Conservation (phyloP, 257 asterid species). For the Solanum piurae region DNA sequence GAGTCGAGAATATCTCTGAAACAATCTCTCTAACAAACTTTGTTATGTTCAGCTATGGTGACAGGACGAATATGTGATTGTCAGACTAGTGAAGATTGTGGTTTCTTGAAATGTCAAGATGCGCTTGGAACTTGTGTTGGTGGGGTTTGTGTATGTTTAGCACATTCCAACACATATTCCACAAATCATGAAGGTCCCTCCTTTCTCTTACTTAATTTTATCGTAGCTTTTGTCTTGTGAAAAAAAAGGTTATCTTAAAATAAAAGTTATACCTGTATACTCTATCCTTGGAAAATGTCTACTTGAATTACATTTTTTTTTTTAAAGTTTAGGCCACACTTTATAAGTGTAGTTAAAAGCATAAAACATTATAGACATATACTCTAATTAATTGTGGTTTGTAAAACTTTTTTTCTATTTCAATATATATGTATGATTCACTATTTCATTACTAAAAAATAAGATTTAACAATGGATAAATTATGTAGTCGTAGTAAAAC, state of each 20-base stretch:
- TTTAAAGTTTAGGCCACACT: neutral
- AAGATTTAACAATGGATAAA: neutral
- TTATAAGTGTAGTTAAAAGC: neutral
- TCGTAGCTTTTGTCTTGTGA: too few relatives aligned
- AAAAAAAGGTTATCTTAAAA: too few relatives aligned
- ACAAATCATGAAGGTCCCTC: neutral
- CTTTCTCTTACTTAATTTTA: neutral
- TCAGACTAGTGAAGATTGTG: neutral
- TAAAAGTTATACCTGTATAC: too few relatives aligned
- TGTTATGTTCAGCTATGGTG: neutral
- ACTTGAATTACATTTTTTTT: neutral
- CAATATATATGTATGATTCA: neutral
- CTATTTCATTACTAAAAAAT: neutral
- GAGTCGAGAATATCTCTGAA: accelerated
- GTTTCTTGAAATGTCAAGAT: neutral
- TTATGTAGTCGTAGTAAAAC: neutral
- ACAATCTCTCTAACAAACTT: neutral
- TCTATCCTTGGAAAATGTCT: neutral
- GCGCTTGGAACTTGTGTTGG: neutral
- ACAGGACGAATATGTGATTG: neutral
- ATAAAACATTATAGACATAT: neutral
- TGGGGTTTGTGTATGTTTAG: neutral
- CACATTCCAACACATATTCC: neutral
- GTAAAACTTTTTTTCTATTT: neutral
- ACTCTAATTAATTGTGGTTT: neutral